These are phyloP conservation scores for Metarhizium anisopliae DNA, from an alignment of 2,329 filamentous ascomycete species.

Conservation along the genomic window DNA sequence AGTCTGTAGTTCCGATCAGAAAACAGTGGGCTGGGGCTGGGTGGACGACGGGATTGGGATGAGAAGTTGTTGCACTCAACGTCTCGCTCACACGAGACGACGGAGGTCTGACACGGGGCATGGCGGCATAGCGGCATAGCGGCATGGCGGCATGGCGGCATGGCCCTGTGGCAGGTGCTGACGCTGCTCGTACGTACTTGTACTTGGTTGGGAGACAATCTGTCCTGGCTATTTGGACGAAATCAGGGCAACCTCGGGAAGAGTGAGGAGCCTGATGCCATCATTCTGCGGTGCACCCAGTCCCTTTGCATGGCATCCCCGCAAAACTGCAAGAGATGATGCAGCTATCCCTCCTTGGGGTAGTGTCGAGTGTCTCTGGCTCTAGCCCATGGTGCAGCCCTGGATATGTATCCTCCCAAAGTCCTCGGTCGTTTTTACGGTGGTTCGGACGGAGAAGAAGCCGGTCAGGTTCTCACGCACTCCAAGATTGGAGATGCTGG, in stretches of 20 bases:
- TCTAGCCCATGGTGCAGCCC: neutral
- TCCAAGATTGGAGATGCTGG: neutral
- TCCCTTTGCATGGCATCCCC: neutral
- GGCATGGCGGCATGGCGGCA: no score
- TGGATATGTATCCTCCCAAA: neutral
- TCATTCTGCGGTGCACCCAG: neutral
- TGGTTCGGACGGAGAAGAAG: neutral
- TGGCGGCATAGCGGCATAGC: neutral
- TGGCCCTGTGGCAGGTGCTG: neutral
- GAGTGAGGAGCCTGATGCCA: neutral
- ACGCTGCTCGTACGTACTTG: no score
- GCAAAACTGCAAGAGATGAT: neutral
- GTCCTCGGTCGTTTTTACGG: neutral
- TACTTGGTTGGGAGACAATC: no score
- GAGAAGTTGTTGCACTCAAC: neutral
- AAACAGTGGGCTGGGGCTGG: no score
- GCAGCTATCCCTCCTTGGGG: neutral
- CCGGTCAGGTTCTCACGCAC: neutral
- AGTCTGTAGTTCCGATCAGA: neutral
- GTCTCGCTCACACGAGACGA: neutral
- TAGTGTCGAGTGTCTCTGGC: neutral
- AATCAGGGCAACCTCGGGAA: neutral
- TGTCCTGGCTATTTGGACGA: neutral
- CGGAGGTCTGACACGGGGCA: neutral
- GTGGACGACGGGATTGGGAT: neutral